Conservation (phyloP, 257 asterid genomes). For the Gentiana straminea region DNA sequence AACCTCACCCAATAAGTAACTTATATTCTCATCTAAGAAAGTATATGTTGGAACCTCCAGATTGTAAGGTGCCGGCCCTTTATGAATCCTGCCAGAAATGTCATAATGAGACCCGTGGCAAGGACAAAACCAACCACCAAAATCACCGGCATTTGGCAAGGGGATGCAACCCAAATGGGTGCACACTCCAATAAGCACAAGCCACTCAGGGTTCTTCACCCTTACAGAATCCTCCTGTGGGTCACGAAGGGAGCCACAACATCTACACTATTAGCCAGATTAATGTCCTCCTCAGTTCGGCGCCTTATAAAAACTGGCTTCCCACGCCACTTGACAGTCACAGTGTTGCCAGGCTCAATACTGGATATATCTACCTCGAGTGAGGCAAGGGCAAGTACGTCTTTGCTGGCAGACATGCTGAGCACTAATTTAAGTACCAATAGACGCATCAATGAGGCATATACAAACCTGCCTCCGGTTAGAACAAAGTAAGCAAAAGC, state of each 20-base stretch:
- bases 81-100: conserved; percentile 73
- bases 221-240: conserved; percentile 70
- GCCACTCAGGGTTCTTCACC: conserved; percentile 79
- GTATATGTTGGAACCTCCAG: conserved; percentile 70
- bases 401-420: conserved; percentile 90
- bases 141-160: conserved; percentile 81
- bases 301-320: conserved; percentile 81
- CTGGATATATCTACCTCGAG: conserved; percentile 71
- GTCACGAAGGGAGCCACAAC: conserved; percentile 44
- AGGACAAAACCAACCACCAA: conserved; percentile 89
- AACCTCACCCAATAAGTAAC: conserved; percentile 53
- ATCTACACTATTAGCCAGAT: conserved; percentile 62
- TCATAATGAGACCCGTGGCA: conserved; percentile 86
- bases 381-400: conserved; percentile 83
- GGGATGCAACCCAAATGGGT: conserved; percentile 85
- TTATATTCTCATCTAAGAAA: conserved; percentile 65
- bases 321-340: conserved; percentile 88
- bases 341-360: conserved; percentile 76
- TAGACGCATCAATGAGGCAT: conserved; percentile 74
- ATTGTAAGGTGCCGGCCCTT: conserved; percentile 69
- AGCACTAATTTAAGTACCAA: conserved; percentile 62
- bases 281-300: conserved; percentile 62
- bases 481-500: conserved; percentile 75
- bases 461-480: conserved; percentile 76
- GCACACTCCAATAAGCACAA: conserved; percentile 68